These are phyloP conservation scores for Prunus mira DNA, from an alignment of 306 rosid species.

Conservation along the genomic window DNA sequence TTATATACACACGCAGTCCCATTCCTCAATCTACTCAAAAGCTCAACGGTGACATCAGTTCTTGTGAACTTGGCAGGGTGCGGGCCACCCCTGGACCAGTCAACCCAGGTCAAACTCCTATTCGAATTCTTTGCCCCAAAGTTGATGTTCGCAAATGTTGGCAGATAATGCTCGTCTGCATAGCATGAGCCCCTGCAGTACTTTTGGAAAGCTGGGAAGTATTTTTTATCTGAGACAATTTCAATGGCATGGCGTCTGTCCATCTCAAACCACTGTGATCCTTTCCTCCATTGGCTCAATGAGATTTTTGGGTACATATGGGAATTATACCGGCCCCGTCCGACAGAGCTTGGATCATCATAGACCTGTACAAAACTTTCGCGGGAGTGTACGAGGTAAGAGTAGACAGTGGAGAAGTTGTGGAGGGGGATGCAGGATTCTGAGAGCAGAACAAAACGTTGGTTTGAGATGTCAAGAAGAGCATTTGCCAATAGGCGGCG, in stretches of 20 bases:
- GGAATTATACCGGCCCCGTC: constrained; percentile 59
- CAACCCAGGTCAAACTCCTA: constrained; percentile 78
- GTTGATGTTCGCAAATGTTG: constrained; percentile 57
- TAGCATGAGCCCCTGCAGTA: constrained; percentile 53
- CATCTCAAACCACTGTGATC: constrained; percentile 90
- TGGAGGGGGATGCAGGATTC: constrained; percentile 83
- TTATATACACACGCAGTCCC: constrained; percentile 40
- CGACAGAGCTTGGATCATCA: constrained; percentile 60
- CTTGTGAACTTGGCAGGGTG: constrained; percentile 61
- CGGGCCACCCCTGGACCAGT: constrained; percentile 74
- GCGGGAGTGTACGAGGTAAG: constrained; percentile 55
- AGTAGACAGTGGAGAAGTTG: constrained; percentile 72
- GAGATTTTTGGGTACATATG: constrained; percentile 52
- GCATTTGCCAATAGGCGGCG: constrained; percentile 79
- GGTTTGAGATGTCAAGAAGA: constrained; percentile 73
- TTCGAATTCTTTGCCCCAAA: constrained; percentile 56
- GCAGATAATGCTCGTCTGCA: constrained; percentile 80
- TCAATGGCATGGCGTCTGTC: constrained; percentile 53
- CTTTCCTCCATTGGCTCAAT: constrained; percentile 70
- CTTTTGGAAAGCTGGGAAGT: constrained; percentile 53
- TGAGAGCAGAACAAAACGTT: constrained; percentile 69
- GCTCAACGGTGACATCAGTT: constrained; percentile 43
- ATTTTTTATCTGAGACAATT: constrained; percentile 52
- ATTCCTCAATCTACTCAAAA: constrained; percentile 48
- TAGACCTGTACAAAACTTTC: constrained; percentile 45